A percentile compares a stretch with the other conserved stretches of the same genome.
phyloP scores from a whole-genome alignment of 352 stramenopile genomes.

The Phytophthora cactorum region DNA sequence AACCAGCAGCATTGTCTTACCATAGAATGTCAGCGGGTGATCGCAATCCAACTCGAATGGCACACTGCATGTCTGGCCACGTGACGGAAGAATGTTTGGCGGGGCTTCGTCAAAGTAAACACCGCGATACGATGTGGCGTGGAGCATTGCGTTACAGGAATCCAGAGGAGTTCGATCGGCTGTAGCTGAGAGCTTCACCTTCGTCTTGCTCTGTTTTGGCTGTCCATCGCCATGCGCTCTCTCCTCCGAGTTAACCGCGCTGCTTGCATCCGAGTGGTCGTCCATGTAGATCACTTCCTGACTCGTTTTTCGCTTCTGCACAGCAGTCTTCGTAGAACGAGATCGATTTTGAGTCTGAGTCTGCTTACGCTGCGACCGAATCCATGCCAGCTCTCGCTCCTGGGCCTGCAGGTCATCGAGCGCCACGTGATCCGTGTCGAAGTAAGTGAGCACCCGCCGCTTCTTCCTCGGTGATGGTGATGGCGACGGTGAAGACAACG shows the following conservation, averaged over 20 bases:
- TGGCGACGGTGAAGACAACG: conserved; percentile 1
- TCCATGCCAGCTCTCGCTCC: conserved; percentile 47
- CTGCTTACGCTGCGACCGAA: conserved; percentile 37
- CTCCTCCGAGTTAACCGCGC: conserved; percentile 3
- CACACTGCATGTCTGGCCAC: conserved; percentile 3
- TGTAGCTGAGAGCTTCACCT: conserved; percentile 1
- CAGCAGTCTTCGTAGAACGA: conserved; percentile 3
- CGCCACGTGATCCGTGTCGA: conserved; percentile 33
- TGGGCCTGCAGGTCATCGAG: conserved; percentile 47
- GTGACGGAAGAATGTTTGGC: conserved; percentile 25
- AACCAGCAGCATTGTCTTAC: conserved; percentile 26
- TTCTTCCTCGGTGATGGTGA: conserved; percentile 31
- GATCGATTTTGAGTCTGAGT: conserved; percentile 19
- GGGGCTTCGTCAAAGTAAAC: conserved; percentile 30
- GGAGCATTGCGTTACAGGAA: conserved; percentile 15
- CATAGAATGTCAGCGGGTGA: conserved; percentile 40
- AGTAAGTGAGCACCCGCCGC: conserved; percentile 17
- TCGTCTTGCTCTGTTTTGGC: neutral
- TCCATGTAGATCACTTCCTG: conserved; percentile 24
- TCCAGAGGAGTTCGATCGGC: neutral
- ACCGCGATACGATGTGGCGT: conserved; percentile 42
- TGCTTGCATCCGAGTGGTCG: conserved; percentile 20
- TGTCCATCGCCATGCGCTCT: conserved; percentile 2
- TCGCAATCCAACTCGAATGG: conserved; percentile 30
- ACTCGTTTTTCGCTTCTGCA: conserved; percentile 15